A percentile compares a stretch with the other conserved stretches of the same genome.
phyloP scores from a whole-genome alignment of 1,284 basidiomycete species.

The Tilletiaria anomala region DNA sequence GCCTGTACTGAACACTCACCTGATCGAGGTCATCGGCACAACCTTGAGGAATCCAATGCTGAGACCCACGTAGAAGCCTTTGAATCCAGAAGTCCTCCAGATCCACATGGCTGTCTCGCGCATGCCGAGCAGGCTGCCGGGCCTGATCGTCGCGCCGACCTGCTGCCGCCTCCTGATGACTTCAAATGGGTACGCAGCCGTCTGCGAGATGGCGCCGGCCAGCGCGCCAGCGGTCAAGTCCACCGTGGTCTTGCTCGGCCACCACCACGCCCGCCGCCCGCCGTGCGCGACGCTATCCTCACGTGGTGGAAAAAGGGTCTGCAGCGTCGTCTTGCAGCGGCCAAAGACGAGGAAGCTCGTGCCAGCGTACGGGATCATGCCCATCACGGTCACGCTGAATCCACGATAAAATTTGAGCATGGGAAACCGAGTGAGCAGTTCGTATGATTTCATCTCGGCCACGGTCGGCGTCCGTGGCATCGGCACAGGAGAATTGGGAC shows the following conservation, averaged over 20 bases:
- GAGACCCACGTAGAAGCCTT: constrained; percentile 85
- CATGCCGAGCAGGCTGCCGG: constrained; percentile 29
- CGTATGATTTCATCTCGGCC: constrained; percentile 2
- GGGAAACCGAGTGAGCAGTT: constrained; percentile 19
- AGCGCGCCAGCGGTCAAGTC: constrained; percentile 69
- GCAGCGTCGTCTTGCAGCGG: constrained; percentile 26
- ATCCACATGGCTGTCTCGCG: constrained; percentile 44
- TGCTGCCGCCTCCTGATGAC: constrained; percentile 88
- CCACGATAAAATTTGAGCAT: constrained; percentile 83
- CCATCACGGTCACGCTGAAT: constrained; percentile 46
- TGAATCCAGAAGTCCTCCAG: constrained; percentile 57
- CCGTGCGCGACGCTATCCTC: not conserved
- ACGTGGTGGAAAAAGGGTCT: constrained; percentile 17
- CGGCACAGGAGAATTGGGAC: not conserved
- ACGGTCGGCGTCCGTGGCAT: constrained; percentile 12
- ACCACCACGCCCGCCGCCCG: constrained; percentile 13
- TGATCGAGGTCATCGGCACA: constrained; percentile 69
- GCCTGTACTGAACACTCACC: not conserved
- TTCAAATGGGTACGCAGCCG: constrained; percentile 89
- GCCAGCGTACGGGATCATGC: constrained; percentile 89
- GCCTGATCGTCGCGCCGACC: constrained; percentile 53
- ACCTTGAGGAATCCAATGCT: constrained; percentile 89
- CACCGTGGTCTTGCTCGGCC: constrained; percentile 38
- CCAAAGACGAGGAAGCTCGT: constrained; percentile 64
- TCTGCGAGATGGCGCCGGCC: constrained; percentile 79